phyloP scores from a whole-genome alignment of 345 rosid genomes.

The Fremontodendron californicum region DNA sequence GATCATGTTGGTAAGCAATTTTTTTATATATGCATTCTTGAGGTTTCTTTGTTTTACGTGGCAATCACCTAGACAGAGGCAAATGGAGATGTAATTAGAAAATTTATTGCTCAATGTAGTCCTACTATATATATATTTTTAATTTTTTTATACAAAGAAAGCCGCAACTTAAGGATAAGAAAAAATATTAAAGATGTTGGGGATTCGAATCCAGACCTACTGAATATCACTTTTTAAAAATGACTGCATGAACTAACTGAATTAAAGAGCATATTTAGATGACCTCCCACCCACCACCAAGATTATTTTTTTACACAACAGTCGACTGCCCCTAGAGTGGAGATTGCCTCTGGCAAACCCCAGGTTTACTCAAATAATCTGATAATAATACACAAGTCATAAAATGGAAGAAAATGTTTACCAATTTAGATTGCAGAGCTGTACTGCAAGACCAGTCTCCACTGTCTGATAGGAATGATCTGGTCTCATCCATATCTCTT shows the following conservation, averaged over 20 bases:
- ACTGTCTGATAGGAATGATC: not conserved
- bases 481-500: slow-evolving; percentile 2
- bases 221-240: no score
- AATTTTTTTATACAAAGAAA: no score
- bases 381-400: not conserved
- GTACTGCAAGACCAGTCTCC: no score
- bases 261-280: not conserved
- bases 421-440: no score
- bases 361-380: not conserved
- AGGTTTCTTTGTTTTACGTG: not conserved
- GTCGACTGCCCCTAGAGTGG: not conserved
- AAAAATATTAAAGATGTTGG: no score
- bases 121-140: no score
- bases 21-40: not conserved
- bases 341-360: not conserved
- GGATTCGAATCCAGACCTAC: no score
- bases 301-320: not conserved
- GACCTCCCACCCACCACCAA: not conserved
- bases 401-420: slow-evolving; percentile 2
- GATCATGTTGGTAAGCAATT: slow-evolving; percentile 3
- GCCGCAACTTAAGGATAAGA: no score
- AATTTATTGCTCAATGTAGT: no score
- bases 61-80: not conserved
- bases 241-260: no score
- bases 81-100: not conserved